These are phyloP conservation scores for Inosperma sp. DNA, from an alignment of 768 basidiomycete species.

Conservation along the genomic window DNA sequence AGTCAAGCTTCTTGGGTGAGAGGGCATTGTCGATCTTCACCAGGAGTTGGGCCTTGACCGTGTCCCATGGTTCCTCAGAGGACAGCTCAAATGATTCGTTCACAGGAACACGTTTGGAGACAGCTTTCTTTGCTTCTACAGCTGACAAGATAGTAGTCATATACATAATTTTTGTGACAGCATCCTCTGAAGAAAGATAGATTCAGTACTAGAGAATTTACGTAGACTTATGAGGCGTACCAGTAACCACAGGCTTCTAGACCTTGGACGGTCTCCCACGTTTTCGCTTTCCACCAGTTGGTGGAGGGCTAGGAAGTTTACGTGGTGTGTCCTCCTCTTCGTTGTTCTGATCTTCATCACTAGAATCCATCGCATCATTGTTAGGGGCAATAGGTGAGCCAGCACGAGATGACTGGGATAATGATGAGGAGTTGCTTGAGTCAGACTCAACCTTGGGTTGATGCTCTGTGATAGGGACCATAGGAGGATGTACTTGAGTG, in stretches of 20 bases:
- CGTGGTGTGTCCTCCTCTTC: not conserved
- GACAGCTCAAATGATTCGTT: not conserved
- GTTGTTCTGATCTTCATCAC: not conserved
- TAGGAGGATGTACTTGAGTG: not conserved
- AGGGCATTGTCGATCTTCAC: constrained; percentile 1
- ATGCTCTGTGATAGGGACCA: not conserved
- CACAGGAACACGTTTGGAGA: not conserved
- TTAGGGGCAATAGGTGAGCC: not conserved
- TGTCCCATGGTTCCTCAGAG: constrained; percentile 1
- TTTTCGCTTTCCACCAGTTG: not conserved
- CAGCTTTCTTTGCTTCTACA: not conserved
- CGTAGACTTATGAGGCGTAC: not conserved
- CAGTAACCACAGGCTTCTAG: not conserved
- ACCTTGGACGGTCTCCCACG: not conserved
- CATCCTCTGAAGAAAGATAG: not conserved
- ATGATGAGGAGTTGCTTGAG: not conserved
- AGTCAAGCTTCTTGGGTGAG: not conserved
- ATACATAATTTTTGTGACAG: not conserved
- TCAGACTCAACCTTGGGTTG: not conserved
- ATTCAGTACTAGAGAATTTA: not conserved
- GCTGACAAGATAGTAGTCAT: constrained; percentile 1
- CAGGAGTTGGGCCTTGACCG: constrained; percentile 1
- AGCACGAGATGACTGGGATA: not conserved
- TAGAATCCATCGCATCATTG: not conserved
- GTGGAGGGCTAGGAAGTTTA: not conserved